A percentile compares a stretch with the other conserved stretches of the same genome.
These are phyloP conservation scores for Tylopilus plumbeoviolaceoides DNA, from an alignment of 768 basidiomycete species.

Conservation along the genomic window DNA sequence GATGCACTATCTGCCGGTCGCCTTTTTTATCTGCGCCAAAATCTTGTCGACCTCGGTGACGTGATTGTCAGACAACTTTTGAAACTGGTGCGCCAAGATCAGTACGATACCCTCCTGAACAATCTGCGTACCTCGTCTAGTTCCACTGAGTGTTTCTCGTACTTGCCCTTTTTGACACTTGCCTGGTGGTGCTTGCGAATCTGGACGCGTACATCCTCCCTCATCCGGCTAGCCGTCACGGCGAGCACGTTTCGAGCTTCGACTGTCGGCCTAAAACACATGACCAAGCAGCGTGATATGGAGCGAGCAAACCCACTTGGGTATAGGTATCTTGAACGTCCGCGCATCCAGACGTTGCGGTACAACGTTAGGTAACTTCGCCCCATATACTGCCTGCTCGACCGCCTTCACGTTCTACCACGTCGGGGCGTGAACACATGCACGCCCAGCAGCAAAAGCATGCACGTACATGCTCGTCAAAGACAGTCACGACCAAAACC, in stretches of 20 bases:
- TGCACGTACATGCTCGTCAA: constrained; percentile 69
- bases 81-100: constrained; percentile 66
- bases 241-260: constrained; percentile 61
- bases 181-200: constrained; percentile 67
- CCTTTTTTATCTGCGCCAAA: constrained; percentile 59
- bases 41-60: constrained; percentile 65
- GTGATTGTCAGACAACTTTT: constrained; percentile 62
- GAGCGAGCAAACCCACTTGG: constrained; percentile 48
- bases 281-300: not conserved
- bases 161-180: constrained; percentile 66
- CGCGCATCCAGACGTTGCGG: constrained; percentile 68
- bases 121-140: constrained; percentile 48
- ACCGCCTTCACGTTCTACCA: constrained; percentile 72
- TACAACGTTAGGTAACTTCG: constrained; percentile 65
- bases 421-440: constrained; percentile 13
- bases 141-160: constrained; percentile 64
- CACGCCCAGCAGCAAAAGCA: not conserved
- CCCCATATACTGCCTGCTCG: constrained; percentile 72
- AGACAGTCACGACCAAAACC: constrained; percentile 67
- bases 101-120: too few species aligned
- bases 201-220: constrained; percentile 73
- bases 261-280: constrained; percentile 59
- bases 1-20: constrained; percentile 33
- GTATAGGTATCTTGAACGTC: constrained; percentile 76
- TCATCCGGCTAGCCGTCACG: constrained; percentile 52